Conservation (phyloP, 2,329 filamentous ascomycete species). For the Lanzia echinophila region DNA sequence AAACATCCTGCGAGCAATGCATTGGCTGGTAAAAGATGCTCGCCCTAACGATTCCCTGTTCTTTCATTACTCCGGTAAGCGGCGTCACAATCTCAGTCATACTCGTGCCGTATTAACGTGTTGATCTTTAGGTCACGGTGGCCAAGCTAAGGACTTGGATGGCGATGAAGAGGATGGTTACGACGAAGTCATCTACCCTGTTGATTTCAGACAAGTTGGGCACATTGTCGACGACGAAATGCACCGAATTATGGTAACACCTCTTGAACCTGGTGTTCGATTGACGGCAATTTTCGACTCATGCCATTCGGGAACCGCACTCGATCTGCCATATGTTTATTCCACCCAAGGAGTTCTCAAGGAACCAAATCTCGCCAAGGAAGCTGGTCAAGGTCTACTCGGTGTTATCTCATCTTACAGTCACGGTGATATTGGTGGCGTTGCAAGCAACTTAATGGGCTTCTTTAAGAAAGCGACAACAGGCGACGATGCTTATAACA, state of each 20-base stretch:
- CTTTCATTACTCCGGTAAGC: slow-evolving; percentile 89
- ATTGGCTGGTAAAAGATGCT: slow-evolving; percentile 94
- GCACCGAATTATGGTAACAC: slow-evolving; percentile 69
- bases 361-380: slow-evolving; percentile 61
- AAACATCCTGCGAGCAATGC: slow-evolving; percentile 93
- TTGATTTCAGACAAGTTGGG: slow-evolving; percentile 72
- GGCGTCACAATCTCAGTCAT: slow-evolving; percentile 12
- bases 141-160: slow-evolving; percentile 73
- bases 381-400: slow-evolving; percentile 58
- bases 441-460: slow-evolving; percentile 71
- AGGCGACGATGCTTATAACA: slow-evolving; percentile 72
- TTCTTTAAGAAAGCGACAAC: slow-evolving; percentile 82
- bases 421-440: slow-evolving; percentile 75
- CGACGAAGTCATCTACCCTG: slow-evolving; percentile 78
- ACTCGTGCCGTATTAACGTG: not conserved
- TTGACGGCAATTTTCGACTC: slow-evolving; percentile 64
- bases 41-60: slow-evolving; percentile 90
- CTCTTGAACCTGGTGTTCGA: slow-evolving; percentile 76
- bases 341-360: slow-evolving; percentile 63
- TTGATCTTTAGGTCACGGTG: slow-evolving; percentile 58
- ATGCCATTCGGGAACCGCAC: slow-evolving; percentile 59
- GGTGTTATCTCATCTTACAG: slow-evolving; percentile 56
- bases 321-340: slow-evolving; percentile 63
- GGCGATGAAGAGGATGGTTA: slow-evolving; percentile 77
- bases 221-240: slow-evolving; percentile 82